Evolutionary conservation across 2,329 filamentous ascomycete species (phyloP).

Genomic region (Stagonosporopsis cucurbitacearum): DNA sequence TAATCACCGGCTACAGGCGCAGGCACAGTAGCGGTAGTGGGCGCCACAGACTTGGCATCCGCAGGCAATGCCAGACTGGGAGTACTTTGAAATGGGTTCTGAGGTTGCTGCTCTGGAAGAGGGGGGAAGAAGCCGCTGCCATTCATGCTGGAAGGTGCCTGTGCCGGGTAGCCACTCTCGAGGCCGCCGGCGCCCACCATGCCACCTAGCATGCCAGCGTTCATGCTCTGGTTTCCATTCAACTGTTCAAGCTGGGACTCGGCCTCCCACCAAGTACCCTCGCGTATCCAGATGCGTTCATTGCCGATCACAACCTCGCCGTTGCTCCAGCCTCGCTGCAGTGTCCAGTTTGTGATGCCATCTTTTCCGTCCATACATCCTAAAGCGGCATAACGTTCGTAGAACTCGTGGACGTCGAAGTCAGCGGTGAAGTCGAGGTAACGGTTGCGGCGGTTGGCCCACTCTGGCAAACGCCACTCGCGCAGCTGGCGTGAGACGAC

Average conservation of each 20-base stretch:
- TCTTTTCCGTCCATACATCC: conserved; percentile 91
- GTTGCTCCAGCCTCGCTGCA: conserved; percentile 97
- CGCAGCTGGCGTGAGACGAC: conserved; percentile 91
- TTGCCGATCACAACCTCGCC: conserved; percentile 91
- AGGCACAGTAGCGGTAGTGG: conserved; percentile 68
- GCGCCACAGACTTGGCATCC: conserved; percentile 54
- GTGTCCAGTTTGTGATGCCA: conserved; percentile 90
- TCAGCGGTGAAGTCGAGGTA: conserved; percentile 95
- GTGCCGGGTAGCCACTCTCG: conserved; percentile 74
- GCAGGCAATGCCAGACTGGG: conserved; percentile 53
- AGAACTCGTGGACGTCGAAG: conserved; percentile 93
- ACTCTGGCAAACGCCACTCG: conserved; percentile 91
- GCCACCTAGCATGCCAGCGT: conserved; percentile 53
- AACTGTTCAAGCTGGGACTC: conserved; percentile 95
- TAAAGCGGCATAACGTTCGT: conserved; percentile 77
- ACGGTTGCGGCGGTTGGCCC: conserved; percentile 92
- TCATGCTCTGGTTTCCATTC: conserved; percentile 53
- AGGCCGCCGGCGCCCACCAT: conserved; percentile 66
- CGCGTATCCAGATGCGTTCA: conserved; percentile 94
- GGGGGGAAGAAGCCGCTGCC: conserved; percentile 71
- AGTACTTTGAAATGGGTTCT: conserved; percentile 69
- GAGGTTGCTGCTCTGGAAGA: conserved; percentile 64
- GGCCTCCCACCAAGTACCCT: conserved; percentile 95
- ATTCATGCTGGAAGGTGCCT: conserved; percentile 55
- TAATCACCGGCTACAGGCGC: conserved; percentile 73